phyloP scores from a whole-genome alignment of 805 yeast genomes.

The Saturnispora silvae region DNA sequence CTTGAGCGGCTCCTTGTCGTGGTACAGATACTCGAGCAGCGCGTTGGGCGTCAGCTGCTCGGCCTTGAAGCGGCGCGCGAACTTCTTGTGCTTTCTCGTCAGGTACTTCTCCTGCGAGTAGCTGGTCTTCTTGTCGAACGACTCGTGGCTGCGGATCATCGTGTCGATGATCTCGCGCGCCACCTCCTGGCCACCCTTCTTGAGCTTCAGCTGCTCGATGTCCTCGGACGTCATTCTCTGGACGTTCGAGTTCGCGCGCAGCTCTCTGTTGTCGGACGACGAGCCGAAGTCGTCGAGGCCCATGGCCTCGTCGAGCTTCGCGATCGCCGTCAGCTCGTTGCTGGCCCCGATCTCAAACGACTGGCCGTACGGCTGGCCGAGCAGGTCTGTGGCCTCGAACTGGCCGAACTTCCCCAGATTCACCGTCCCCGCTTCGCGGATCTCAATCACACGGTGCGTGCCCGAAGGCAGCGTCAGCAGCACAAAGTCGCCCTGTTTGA shows the following conservation, averaged over 20 bases:
- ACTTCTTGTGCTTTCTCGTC: conserved; percentile 86
- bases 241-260: conserved; percentile 57
- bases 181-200: conserved; percentile 47
- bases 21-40: conserved; percentile 53
- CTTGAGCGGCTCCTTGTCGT: conserved; percentile 63
- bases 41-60: conserved; percentile 64
- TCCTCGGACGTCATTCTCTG: conserved; percentile 73
- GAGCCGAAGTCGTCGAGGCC: conserved; percentile 18
- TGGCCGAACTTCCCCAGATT: conserved; percentile 88
- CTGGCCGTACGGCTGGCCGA: conserved; percentile 64
- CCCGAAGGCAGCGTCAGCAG: conserved; percentile 75
- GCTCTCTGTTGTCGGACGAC: conserved; percentile 40
- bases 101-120: conserved; percentile 88
- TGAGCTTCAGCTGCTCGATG: conserved; percentile 69
- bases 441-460: conserved; percentile 60
- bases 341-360: conserved; percentile 35
- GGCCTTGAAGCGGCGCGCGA: conserved; percentile 74
- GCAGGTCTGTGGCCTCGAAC: conserved; percentile 64
- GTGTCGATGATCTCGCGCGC: conserved; percentile 74
- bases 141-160: conserved; percentile 74
- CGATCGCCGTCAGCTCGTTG: conserved; percentile 26
- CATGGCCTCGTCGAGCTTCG: conserved; percentile 2
- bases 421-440: conserved; percentile 49
- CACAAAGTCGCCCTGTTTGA: conserved; percentile 36
- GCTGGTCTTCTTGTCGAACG: conserved; percentile 79